phyloP scores from a whole-genome alignment of 768 basidiomycete species.

The Macrolepiota albuminosa region DNA sequence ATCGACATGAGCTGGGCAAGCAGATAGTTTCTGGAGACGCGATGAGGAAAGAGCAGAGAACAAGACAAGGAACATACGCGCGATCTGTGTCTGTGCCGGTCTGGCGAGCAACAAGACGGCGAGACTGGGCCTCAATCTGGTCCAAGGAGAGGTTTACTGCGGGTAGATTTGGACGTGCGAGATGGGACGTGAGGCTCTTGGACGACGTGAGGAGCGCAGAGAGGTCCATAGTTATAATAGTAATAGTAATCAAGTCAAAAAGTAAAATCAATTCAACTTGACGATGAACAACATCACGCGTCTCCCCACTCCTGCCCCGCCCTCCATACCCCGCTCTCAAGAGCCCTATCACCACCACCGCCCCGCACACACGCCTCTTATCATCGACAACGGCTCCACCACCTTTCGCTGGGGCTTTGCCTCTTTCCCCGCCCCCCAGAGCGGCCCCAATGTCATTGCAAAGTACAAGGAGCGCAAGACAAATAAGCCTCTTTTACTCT shows the following conservation, averaged over 20 bases:
- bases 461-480: constrained; percentile 88
- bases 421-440: constrained; percentile 49
- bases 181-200: constrained; percentile 69
- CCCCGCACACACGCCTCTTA: constrained; percentile 52
- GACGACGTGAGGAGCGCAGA: constrained; percentile 70
- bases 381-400: constrained; percentile 89
- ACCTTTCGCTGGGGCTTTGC: constrained; percentile 82
- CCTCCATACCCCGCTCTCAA: constrained; percentile 18
- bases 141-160: constrained; percentile 87
- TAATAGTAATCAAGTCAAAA: not conserved
- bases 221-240: constrained; percentile 41
- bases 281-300: constrained; percentile 14
- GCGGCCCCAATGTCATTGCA: constrained; percentile 68
- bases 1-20: constrained; percentile 91
- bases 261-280: not conserved
- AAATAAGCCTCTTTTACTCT: constrained; percentile 78
- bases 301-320: constrained; percentile 14
- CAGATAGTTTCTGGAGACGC: constrained; percentile 67
- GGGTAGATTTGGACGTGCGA: constrained; percentile 78
- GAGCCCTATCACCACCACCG: constrained; percentile 51
- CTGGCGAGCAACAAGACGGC: constrained; percentile 74
- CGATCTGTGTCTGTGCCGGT: constrained; percentile 64
- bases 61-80: constrained; percentile 47
- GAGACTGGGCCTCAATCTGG: constrained; percentile 91
- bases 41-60: constrained; percentile 2